Evolutionary conservation across 2,329 filamentous ascomycete genomes (phyloP).

Genomic region (Beauveria sp.): DNA sequence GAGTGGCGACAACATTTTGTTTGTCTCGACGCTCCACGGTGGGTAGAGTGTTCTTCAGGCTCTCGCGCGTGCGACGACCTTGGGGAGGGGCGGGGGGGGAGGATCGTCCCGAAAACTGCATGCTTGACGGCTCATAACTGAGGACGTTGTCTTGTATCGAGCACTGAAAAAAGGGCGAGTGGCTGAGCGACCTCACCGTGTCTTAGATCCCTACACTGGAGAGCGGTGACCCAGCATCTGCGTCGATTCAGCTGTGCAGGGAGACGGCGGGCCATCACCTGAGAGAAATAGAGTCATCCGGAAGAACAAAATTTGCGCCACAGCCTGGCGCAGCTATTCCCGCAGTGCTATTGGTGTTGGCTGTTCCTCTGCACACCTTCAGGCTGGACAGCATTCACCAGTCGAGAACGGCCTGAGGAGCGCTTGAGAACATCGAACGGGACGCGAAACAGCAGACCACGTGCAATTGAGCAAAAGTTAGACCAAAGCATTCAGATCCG

Average conservation of each 20-base stretch:
- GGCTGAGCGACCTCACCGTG: background rate
- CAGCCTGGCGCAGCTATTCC: background rate
- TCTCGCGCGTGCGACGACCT: background rate
- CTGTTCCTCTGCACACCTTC: background rate
- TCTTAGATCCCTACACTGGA: constrained; percentile 7
- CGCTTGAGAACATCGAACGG: background rate
- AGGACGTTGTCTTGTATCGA: constrained; percentile 1
- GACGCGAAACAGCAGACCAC: constrained; percentile 2
- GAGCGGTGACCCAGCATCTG: background rate
- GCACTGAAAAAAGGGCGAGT: background rate
- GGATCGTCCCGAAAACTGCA: background rate
- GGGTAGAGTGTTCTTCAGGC: constrained; percentile 48
- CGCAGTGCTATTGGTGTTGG: background rate
- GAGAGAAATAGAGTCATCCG: background rate
- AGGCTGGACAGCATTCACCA: background rate
- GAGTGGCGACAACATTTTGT: constrained; percentile 78
- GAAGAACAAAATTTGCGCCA: background rate
- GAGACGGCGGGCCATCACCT: background rate
- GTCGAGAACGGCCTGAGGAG: background rate
- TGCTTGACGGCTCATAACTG: background rate
- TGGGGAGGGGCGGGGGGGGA: too few relatives aligned
- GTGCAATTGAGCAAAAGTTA: constrained; percentile 2
- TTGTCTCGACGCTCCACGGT: constrained; percentile 93
- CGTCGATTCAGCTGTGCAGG: constrained; percentile 5
- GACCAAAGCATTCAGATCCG: background rate